Base-by-base conservation (phyloP, 352 stramenopile genomes). In the Pythium biforme region DNA sequence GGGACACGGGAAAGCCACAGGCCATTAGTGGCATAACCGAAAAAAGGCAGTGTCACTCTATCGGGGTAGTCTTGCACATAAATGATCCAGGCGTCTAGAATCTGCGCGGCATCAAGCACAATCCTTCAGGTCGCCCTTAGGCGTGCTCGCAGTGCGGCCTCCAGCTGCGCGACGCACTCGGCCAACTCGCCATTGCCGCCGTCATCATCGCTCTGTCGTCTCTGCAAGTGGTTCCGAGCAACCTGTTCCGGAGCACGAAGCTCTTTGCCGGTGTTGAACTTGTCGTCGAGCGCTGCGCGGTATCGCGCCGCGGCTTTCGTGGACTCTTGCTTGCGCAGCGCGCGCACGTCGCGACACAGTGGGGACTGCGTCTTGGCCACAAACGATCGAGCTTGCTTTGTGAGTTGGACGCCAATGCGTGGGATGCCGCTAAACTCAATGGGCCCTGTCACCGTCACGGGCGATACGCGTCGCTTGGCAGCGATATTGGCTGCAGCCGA, bases 321-420 rank as follows among this genome's bases (percentile, higher is more conserved):
- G 0, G 61, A 67, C 55, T 83, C 79, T 6, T 74, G 59, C 43
- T 77, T 65, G 4, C 73, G 67, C 39, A 89, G 52, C 9, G 71
- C 66, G 6, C 79, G 74, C 5, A 91, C 75, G 43, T 88, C 79
- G 26, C 62, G 68, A 52, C 79, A 88, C 2, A 84, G 62, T 20
- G 65, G 62, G 23, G 45, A 75, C 39, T 55, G 69, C 15, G 40
- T 75, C 23, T 48, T 72, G 27, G 60, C 62, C 10, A 70, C 69
- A 54, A 86, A 87, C 17, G 55, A 62, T 58, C 77, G 85, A 2
- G 74, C 74, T 19, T 80, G 59, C 9, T 34, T 22, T 9, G 81
- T 87, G 17, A 90, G 58, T 2, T 74, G 69, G 0, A 88, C 77
- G 12, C 79, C 81, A 19, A 51, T 55, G 41, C 79, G 70, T 11